Evolutionary conservation across 2,329 filamentous ascomycete species (phyloP).

Genomic region (Penicillium verrucosum): DNA sequence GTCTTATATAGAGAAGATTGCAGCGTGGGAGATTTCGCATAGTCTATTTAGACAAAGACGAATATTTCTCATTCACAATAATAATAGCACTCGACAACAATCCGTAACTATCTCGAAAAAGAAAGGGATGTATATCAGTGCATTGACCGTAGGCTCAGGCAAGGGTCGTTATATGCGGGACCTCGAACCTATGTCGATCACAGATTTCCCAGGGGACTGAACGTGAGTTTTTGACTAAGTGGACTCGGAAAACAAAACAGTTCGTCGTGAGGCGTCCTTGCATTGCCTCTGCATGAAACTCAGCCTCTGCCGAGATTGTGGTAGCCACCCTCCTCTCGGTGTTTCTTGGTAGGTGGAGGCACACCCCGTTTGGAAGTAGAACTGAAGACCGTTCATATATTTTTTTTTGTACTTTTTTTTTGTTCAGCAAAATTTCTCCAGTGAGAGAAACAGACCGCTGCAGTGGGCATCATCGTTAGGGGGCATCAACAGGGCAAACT

Average conservation of each 20-base stretch:
- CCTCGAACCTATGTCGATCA: not conserved
- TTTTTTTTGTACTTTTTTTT: not conserved
- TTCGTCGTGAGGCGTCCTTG: not conserved
- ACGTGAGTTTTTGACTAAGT: not conserved
- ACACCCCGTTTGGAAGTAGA: not conserved
- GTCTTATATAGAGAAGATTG: not conserved
- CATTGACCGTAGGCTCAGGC: not conserved
- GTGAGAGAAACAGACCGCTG: too few relatives aligned
- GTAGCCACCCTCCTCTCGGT: not conserved
- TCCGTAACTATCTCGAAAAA: not conserved
- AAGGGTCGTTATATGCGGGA: conserved; percentile 5
- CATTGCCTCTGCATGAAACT: not conserved
- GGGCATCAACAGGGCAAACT: not conserved
- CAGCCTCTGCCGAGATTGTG: not conserved
- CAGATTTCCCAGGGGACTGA: not conserved
- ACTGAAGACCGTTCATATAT: not conserved
- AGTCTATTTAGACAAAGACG: not conserved
- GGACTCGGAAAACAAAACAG: not conserved
- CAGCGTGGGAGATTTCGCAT: not conserved
- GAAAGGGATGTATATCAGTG: not conserved
- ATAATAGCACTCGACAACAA: not conserved
- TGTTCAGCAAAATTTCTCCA: too few relatives aligned
- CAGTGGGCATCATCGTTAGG: too few relatives aligned
- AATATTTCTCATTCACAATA: not conserved
- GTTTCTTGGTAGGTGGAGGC: not conserved